These are phyloP conservation scores for Retiboletus fuscus DNA, from an alignment of 1,284 basidiomycete genomes.

Conservation along the genomic window DNA sequence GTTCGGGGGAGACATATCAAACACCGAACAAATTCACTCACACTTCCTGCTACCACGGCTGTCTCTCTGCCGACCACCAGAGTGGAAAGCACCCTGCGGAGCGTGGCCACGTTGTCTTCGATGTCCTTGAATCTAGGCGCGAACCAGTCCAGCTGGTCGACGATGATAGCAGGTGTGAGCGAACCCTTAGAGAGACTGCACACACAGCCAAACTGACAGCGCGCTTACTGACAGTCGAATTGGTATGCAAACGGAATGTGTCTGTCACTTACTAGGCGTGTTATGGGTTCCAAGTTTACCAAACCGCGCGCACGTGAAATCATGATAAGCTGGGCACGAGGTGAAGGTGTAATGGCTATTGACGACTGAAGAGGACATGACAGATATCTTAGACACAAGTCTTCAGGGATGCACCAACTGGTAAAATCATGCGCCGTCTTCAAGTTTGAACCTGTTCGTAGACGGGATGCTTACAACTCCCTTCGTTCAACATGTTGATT, in stretches of 20 bases:
- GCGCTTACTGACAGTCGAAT: slow-evolving; percentile 77
- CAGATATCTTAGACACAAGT: background rate
- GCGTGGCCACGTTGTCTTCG: slow-evolving; percentile 73
- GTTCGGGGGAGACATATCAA: background rate
- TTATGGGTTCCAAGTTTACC: slow-evolving; percentile 65
- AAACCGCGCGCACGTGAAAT: slow-evolving; percentile 76
- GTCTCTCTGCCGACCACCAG: slow-evolving; percentile 77
- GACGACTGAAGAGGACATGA: too few relatives aligned
- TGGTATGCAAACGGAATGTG: slow-evolving; percentile 82
- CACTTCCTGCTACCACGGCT: slow-evolving; percentile 81
- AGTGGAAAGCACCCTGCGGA: slow-evolving; percentile 74
- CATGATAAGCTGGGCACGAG: slow-evolving; percentile 78
- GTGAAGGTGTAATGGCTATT: slow-evolving; percentile 63
- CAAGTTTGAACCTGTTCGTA: slow-evolving; percentile 62
- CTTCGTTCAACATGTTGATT: slow-evolving; percentile 83
- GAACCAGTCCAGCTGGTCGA: slow-evolving; percentile 89
- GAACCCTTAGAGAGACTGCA: slow-evolving; percentile 60
- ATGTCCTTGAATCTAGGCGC: slow-evolving; percentile 68
- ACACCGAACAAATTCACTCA: slow-evolving; percentile 45
- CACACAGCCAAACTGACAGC: background rate
- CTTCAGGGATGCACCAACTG: slow-evolving; percentile 58
- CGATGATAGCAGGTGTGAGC: slow-evolving; percentile 76
- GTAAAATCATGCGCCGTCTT: slow-evolving; percentile 77
- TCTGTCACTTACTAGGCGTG: slow-evolving; percentile 61
- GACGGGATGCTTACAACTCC: slow-evolving; percentile 70